These are phyloP conservation scores for Trametes maxima DNA, from an alignment of 768 basidiomycete genomes.

Conservation along the genomic window DNA sequence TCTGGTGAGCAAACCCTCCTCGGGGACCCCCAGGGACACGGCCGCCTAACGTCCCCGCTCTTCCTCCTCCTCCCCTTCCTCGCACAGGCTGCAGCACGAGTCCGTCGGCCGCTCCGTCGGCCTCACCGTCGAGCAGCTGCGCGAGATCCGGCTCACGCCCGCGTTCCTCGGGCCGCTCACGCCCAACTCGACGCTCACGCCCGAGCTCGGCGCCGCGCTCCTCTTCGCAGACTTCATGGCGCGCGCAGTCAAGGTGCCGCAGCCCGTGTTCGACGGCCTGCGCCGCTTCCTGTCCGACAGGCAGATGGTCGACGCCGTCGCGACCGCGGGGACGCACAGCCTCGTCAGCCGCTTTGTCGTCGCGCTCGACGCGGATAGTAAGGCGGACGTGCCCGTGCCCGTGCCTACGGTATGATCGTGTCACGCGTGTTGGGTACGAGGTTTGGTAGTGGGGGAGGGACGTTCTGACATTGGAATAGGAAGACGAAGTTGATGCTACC, in stretches of 20 bases:
- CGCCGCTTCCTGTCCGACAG: conserved; percentile 30
- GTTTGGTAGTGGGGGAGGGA: no score
- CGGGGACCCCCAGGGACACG: not conserved
- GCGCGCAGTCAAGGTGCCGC: conserved; percentile 32
- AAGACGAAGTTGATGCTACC: no score
- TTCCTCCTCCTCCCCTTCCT: not conserved
- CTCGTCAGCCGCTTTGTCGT: conserved; percentile 36
- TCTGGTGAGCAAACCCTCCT: conserved; percentile 17
- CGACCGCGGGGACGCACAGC: conserved; percentile 36
- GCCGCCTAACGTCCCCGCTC: not conserved
- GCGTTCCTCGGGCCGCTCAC: conserved; percentile 18
- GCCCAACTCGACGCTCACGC: conserved; percentile 24
- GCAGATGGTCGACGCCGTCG: conserved; percentile 36
- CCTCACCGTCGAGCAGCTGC: conserved; percentile 35
- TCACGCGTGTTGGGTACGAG: no score
- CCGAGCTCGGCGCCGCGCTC: conserved; percentile 34
- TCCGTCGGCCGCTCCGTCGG: conserved; percentile 35
- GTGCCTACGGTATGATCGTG: conserved; percentile 25
- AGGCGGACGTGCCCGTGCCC: conserved; percentile 34
- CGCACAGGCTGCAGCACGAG: conserved; percentile 36
- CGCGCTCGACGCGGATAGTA: conserved; percentile 37
- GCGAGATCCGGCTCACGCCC: conserved; percentile 31
- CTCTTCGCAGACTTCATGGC: conserved; percentile 36
- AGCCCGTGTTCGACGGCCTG: conserved; percentile 32
- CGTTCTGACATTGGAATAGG: no score